Evolutionary conservation across 2,329 filamentous ascomycete species (phyloP).

Genomic region (Pseudocercospora fijiensis): DNA sequence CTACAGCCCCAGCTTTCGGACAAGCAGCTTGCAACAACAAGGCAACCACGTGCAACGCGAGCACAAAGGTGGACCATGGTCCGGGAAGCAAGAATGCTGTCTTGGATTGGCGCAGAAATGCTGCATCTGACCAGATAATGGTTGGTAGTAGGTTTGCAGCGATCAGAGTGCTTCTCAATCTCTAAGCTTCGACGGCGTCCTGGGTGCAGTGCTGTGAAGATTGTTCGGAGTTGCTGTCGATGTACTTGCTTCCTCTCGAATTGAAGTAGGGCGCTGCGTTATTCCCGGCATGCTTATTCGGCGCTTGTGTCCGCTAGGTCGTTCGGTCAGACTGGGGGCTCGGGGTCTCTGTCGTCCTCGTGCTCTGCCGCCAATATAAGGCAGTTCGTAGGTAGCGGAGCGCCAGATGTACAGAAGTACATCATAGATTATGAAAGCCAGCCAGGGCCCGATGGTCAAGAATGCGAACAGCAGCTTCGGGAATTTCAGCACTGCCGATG

Average conservation of each 20-base stretch:
- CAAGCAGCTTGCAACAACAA: not conserved
- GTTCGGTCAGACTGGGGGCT: conserved; percentile 61
- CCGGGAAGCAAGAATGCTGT: not conserved
- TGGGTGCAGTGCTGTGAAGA: conserved; percentile 19
- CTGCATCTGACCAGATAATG: not conserved
- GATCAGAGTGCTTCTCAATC: not conserved
- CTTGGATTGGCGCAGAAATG: too few species aligned
- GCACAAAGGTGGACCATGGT: not conserved
- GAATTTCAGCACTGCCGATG: conserved; percentile 12
- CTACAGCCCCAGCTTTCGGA: not conserved
- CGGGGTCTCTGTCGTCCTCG: conserved; percentile 59
- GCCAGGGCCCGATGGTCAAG: conserved; percentile 63
- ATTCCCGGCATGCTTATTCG: conserved; percentile 44
- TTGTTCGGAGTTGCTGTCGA: conserved; percentile 30
- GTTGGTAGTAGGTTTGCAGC: not conserved
- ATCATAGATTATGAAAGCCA: conserved; percentile 63
- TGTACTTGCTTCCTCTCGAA: conserved; percentile 26
- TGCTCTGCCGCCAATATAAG: conserved; percentile 60
- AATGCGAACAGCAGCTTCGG: conserved; percentile 59
- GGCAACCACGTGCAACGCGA: conserved; percentile 11
- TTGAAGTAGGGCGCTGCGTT: conserved; percentile 9
- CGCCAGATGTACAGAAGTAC: conserved; percentile 62
- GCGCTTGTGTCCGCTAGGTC: conserved; percentile 52
- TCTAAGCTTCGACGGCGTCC: conserved; percentile 18
- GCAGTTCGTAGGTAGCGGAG: conserved; percentile 58